Evolutionary conservation across 163 green algal species (phyloP).

Genomic region (Prototheca wickerhamii): DNA sequence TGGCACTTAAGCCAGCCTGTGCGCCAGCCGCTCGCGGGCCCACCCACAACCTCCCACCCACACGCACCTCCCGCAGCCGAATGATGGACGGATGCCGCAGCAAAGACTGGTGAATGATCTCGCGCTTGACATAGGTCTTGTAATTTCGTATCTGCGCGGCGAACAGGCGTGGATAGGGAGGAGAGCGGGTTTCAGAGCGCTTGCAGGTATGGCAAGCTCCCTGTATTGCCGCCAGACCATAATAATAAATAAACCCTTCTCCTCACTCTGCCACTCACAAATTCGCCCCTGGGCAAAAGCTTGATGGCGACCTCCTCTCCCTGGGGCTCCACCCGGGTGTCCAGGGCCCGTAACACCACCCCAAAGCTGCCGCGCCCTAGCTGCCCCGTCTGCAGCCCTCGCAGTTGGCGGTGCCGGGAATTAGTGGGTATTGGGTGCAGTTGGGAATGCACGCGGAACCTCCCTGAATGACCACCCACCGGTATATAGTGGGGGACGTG

Average conservation of each 20-base stretch:
- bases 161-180: not conserved
- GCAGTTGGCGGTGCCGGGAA: no score
- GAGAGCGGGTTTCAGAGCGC: not conserved
- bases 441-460: no score
- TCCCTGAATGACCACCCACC: no score
- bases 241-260: not conserved
- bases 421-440: no score
- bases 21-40: not conserved
- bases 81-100: conserved; percentile 33
- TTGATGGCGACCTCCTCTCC: conserved; percentile 39
- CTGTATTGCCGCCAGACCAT: no score
- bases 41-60: conserved; percentile 16
- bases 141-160: conserved; percentile 6
- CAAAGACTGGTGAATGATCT: conserved; percentile 28
- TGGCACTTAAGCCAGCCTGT: not conserved
- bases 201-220: not conserved
- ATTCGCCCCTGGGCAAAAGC: conserved; percentile 36
- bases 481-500: no score
- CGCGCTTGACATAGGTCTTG: conserved; percentile 24
- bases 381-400: conserved; percentile 16
- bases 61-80: conserved; percentile 27
- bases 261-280: conserved; percentile 21
- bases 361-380: conserved; percentile 32
- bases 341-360: conserved; percentile 24
- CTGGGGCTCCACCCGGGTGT: conserved; percentile 3